phyloP scores from a whole-genome alignment of 306 rosid species.

The Citrullus mucosospermus region DNA sequence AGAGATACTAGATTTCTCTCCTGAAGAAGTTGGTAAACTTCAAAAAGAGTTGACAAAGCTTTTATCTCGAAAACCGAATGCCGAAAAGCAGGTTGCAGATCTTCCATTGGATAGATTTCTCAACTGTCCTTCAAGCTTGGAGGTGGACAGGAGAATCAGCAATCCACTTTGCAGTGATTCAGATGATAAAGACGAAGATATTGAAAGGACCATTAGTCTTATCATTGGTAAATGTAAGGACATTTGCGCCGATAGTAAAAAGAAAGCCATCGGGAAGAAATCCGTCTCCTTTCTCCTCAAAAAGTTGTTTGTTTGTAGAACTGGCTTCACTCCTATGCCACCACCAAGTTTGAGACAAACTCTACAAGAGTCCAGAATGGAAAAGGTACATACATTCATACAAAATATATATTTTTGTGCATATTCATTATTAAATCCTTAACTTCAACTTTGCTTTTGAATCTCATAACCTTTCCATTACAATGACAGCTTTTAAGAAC shows the following conservation, averaged over 20 bases:
- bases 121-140: conserved; percentile 94
- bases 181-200: conserved; percentile 56
- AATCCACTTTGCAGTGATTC: conserved; percentile 38
- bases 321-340: conserved; percentile 78
- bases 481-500: conserved; percentile 61
- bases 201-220: conserved; percentile 76
- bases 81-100: conserved; percentile 57
- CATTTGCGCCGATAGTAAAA: conserved; percentile 46
- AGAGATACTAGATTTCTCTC: conserved; percentile 60
- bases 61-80: conserved; percentile 52
- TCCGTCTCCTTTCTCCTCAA: conserved; percentile 74
- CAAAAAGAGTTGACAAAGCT: conserved; percentile 73
- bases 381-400: conserved; percentile 46
- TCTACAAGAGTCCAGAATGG: conserved; percentile 89
- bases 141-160: conserved; percentile 76
- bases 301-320: conserved; percentile 75
- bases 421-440: neutral
- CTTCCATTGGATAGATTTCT: conserved; percentile 94
- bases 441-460: neutral
- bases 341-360: conserved; percentile 66
- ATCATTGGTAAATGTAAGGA: conserved; percentile 76
- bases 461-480: neutral
- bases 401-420: no score
- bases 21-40: conserved; percentile 83
- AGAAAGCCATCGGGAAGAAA: conserved; percentile 66